phyloP scores from a whole-genome alignment of 768 basidiomycete genomes.

The Suillus occidentalis region DNA sequence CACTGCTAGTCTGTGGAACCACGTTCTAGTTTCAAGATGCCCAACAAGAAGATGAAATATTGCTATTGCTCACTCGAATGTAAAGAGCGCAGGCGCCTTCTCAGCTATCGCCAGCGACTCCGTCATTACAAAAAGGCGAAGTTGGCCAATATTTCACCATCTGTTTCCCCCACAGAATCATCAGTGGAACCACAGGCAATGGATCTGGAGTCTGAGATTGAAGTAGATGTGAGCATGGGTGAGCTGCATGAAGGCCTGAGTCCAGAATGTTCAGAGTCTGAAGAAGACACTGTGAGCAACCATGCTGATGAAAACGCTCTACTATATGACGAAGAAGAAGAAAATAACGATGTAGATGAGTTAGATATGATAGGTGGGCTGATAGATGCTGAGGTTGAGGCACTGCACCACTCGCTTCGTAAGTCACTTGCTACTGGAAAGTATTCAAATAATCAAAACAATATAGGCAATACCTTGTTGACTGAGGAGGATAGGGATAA shows the following conservation, averaged over 20 bases:
- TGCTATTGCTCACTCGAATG: neutral
- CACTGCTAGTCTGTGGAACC: conserved; percentile 26
- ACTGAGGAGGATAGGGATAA: neutral
- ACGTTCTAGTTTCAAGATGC: neutral
- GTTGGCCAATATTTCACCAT: neutral
- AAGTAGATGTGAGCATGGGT: neutral
- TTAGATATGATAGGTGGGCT: neutral
- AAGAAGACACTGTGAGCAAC: neutral
- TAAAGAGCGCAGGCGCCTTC: neutral
- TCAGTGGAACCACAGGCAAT: neutral
- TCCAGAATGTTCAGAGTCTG: neutral
- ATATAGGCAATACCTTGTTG: neutral
- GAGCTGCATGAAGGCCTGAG: neutral
- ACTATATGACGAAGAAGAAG: neutral
- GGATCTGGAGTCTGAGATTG: neutral
- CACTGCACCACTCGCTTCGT: neutral
- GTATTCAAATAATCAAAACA: neutral
- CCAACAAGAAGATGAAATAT: neutral
- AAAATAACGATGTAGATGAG: neutral
- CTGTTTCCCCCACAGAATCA: neutral
- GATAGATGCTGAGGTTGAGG: neutral
- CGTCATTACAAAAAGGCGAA: neutral
- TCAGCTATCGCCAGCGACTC: neutral
- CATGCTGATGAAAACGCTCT: neutral
- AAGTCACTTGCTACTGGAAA: neutral